phyloP scores from a whole-genome alignment of 768 basidiomycete genomes.

The Amanita thiersii region DNA sequence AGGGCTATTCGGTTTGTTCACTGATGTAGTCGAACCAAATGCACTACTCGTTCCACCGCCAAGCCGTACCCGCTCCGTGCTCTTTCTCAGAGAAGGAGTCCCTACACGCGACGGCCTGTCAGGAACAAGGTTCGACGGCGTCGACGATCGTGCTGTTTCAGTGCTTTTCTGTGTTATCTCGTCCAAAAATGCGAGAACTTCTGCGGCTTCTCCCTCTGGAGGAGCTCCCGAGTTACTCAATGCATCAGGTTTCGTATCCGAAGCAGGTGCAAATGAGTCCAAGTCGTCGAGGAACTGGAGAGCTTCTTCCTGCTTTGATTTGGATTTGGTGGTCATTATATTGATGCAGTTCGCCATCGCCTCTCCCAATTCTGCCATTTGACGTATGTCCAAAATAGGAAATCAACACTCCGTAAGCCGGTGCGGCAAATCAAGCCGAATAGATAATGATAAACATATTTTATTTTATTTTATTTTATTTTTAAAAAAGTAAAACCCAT shows the following conservation, averaged over 20 bases:
- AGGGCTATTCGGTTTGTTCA: constrained; percentile 16
- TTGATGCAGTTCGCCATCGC: too few relatives aligned
- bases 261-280: constrained; percentile 59
- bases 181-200: constrained; percentile 88
- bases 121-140: constrained; percentile 23
- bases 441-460: too few relatives aligned
- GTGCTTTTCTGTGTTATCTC: constrained; percentile 91
- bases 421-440: too few relatives aligned
- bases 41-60: constrained; percentile 41
- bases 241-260: constrained; percentile 11
- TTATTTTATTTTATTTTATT: too few relatives aligned
- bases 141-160: constrained; percentile 51
- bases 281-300: constrained; percentile 92
- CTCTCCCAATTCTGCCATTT: too few relatives aligned
- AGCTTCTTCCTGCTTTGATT: constrained; percentile 82
- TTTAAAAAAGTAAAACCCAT: too few relatives aligned
- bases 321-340: constrained; percentile 40
- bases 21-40: constrained; percentile 33
- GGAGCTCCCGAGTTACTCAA: constrained; percentile 13
- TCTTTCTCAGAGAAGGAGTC: constrained; percentile 67
- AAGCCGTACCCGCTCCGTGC: constrained; percentile 67
- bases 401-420: not conserved
- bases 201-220: constrained; percentile 55
- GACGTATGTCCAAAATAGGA: not conserved
- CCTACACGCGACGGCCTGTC: constrained; percentile 61